These are phyloP conservation scores for Pichia scutulata DNA, from an alignment of 805 yeast species.

Conservation along the genomic window DNA sequence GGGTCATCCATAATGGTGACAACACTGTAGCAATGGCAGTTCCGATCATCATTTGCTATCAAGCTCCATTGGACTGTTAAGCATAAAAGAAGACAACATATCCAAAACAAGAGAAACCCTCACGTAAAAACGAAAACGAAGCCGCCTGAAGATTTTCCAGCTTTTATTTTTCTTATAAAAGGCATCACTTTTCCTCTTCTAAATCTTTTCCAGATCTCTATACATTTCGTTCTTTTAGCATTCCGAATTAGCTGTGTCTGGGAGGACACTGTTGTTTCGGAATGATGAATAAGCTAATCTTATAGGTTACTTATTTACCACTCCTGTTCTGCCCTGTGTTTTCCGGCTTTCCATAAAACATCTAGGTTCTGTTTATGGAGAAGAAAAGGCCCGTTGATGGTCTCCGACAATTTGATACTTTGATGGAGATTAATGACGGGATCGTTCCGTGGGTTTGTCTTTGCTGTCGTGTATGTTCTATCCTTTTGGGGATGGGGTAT, in stretches of 20 bases:
- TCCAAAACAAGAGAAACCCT: neutral
- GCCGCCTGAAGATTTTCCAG: neutral
- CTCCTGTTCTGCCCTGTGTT: conserved; percentile 29
- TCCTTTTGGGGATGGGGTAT: neutral
- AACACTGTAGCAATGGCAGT: neutral
- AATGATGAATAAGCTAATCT: neutral
- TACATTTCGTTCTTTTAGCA: neutral
- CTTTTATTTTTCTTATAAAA: neutral
- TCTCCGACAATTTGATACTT: conserved; percentile 23
- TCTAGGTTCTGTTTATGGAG: conserved; percentile 30
- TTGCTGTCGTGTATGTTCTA: neutral
- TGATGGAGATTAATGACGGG: conserved; percentile 21
- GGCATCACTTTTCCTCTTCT: neutral
- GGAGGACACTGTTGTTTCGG: neutral
- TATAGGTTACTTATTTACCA: neutral
- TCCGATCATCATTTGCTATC: neutral
- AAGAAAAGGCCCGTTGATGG: conserved; percentile 19
- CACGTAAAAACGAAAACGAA: neutral
- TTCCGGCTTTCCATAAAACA: conserved; percentile 19
- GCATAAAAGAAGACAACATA: neutral
- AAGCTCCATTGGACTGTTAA: neutral
- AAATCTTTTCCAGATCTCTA: too few species aligned
- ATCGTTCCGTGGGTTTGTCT: conserved; percentile 9
- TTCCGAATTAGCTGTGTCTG: neutral
- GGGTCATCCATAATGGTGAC: conserved; percentile 1